Conservation (phyloP, 768 basidiomycete genomes). For the Russula sp. region DNA sequence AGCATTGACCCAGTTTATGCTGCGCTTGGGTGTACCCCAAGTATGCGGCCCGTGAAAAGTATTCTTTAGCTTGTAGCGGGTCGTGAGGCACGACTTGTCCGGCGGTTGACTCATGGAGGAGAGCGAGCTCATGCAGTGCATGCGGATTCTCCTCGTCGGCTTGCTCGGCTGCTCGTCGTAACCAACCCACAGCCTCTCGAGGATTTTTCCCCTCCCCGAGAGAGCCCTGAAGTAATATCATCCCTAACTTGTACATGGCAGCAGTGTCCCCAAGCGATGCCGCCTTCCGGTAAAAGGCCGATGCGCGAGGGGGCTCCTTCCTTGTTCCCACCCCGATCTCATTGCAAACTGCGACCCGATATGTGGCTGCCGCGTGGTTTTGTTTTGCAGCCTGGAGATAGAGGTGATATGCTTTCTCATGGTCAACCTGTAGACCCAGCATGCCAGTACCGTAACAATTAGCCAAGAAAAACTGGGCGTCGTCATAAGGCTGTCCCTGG, state of each 20-base stretch:
- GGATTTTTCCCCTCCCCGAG: constrained; percentile 82
- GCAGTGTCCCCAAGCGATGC: constrained; percentile 95
- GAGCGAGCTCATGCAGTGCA: constrained; percentile 91
- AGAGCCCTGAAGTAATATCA: constrained; percentile 85
- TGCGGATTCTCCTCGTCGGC: constrained; percentile 99
- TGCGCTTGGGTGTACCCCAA: constrained; percentile 92
- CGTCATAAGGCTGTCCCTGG: constrained; percentile 86
- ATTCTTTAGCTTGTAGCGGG: constrained; percentile 74
- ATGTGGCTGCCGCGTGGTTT: constrained; percentile 91
- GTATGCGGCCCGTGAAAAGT: constrained; percentile 89
- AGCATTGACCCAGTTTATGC: constrained; percentile 93
- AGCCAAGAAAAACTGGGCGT: constrained; percentile 98
- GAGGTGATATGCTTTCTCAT: constrained; percentile 95
- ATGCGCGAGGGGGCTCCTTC: constrained; percentile 81
- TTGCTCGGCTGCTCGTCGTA: constrained; percentile 92
- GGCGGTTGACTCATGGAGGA: constrained; percentile 72
- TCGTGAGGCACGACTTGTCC: constrained; percentile 73
- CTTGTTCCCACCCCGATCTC: constrained; percentile 97
- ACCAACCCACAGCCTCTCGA: constrained; percentile 91
- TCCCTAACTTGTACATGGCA: constrained; percentile 99
- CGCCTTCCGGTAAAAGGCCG: constrained; percentile 95
- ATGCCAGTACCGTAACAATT: constrained; percentile 96
- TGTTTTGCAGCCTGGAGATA: constrained; percentile 97
- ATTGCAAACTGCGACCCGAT: constrained; percentile 97
- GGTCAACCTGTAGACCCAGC: constrained; percentile 94